phyloP scores from a whole-genome alignment of 2,329 filamentous ascomycete species.

The Pseudocercospora crystallina region DNA sequence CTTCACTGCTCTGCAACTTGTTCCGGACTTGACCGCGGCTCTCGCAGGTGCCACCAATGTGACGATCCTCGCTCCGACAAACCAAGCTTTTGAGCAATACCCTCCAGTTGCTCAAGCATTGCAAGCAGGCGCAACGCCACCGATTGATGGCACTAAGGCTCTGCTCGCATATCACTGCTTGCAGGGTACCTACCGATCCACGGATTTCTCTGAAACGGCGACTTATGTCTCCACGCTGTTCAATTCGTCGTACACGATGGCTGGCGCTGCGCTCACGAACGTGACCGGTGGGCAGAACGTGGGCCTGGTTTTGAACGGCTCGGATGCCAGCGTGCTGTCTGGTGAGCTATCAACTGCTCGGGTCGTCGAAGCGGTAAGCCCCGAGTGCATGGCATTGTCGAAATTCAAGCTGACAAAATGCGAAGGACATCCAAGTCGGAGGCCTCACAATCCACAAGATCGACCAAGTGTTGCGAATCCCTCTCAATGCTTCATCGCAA shows the following conservation, averaged over 20 bases:
- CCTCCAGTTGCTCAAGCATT: too few relatives aligned
- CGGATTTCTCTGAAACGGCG: not conserved
- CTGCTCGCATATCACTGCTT: not conserved
- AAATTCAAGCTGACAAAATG: not conserved
- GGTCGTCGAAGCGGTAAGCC: conserved; percentile 36
- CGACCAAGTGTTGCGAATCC: conserved; percentile 16
- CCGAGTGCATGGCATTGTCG: too few relatives aligned
- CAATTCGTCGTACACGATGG: too few relatives aligned
- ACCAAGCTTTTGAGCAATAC: conserved; percentile 58
- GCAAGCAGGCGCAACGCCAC: too few relatives aligned
- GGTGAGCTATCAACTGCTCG: conserved; percentile 36
- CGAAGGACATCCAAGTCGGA: conserved; percentile 19
- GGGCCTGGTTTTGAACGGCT: conserved; percentile 36
- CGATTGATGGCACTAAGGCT: not conserved
- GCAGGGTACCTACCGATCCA: not conserved
- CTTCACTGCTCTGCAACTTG: conserved; percentile 18
- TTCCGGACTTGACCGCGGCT: conserved; percentile 19
- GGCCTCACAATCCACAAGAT: conserved; percentile 22
- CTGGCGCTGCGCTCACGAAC: too few relatives aligned
- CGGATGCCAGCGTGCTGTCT: conserved; percentile 17
- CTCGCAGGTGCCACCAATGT: conserved; percentile 41
- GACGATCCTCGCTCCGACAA: conserved; percentile 63
- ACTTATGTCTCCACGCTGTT: too few relatives aligned
- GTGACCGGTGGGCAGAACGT: conserved; percentile 41
- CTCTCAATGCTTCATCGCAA: conserved; percentile 1